Percentiles rank a stretch among this genome's conserved stretches.
Evolutionary conservation across 139 green algal genomes (phyloP).

Genomic region (Closterium sp.): DNA sequence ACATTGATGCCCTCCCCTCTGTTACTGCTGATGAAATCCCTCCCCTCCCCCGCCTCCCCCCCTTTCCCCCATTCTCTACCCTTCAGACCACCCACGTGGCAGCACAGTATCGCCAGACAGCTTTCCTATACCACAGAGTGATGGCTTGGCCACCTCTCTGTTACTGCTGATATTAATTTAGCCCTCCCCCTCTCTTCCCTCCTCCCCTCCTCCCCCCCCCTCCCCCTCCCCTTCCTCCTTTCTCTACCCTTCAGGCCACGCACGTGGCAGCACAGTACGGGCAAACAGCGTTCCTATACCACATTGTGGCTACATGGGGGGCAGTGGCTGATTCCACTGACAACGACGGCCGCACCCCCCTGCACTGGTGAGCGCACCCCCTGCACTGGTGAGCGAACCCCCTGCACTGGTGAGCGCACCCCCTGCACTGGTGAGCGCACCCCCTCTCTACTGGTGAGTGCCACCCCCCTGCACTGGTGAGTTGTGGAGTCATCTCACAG

Average conservation of each 20-base stretch:
- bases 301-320: slow-evolving; percentile 81
- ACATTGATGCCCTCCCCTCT: slow-evolving; percentile 73
- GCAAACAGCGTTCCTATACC: slow-evolving; percentile 87
- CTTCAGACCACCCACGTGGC: slow-evolving; percentile 71
- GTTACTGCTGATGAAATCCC: too few species aligned
- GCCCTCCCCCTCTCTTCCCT: neutral
- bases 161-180: too few species aligned
- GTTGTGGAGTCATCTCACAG: too few species aligned
- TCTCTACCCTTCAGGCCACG: slow-evolving; percentile 26
- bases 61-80: neutral
- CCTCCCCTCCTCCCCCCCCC: neutral
- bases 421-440: too few species aligned
- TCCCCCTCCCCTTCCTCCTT: slow-evolving; percentile 23
- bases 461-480: too few species aligned
- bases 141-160: slow-evolving; percentile 68
- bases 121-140: slow-evolving; percentile 83
- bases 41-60: neutral
- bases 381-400: too few species aligned
- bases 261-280: slow-evolving; percentile 95
- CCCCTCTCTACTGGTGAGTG: slow-evolving; percentile 57
- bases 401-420: slow-evolving; percentile 53
- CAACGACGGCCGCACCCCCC: slow-evolving; percentile 66
- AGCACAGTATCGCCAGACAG: slow-evolving; percentile 94
- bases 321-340: slow-evolving; percentile 75
- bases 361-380: slow-evolving; percentile 56